Conservation (phyloP, 2,329 filamentous ascomycete genomes). For the Esteya vermicola region DNA sequence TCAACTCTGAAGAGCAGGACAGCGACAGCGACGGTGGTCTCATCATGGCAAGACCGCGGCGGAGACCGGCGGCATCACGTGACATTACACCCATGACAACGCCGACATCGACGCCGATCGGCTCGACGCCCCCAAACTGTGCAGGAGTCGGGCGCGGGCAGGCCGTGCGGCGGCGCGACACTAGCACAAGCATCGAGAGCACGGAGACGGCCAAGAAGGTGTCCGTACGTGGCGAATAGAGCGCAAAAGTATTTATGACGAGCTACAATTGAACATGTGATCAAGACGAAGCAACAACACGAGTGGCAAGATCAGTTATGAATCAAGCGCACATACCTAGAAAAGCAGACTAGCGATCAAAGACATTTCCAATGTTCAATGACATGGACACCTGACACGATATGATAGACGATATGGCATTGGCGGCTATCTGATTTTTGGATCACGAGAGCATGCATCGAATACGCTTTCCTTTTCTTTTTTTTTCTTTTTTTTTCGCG, state of each 20-base stretch:
- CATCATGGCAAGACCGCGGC: constrained; percentile 38
- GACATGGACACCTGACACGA: background rate
- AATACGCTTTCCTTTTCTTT: background rate
- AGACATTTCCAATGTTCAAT: too few relatives aligned
- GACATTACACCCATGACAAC: constrained; percentile 7
- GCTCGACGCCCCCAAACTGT: too few relatives aligned
- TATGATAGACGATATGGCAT: constrained; percentile 1
- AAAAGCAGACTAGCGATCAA: too few relatives aligned
- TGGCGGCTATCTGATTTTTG: background rate
- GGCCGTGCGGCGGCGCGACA: constrained; percentile 35
- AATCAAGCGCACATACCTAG: too few relatives aligned
- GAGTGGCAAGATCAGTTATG: background rate
- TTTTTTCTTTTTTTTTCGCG: background rate
- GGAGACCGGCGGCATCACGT: constrained; percentile 18
- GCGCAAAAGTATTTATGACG: too few relatives aligned
- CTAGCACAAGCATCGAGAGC: constrained; percentile 45
- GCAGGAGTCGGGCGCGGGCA: background rate
- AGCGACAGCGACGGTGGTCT: constrained; percentile 41
- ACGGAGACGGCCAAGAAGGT: constrained; percentile 51
- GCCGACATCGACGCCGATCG: constrained; percentile 12
- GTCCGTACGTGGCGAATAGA: constrained; percentile 4
- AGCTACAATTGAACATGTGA: background rate
- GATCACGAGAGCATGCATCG: constrained; percentile 1
- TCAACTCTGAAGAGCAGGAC: constrained; percentile 29
- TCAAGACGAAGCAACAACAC: background rate